Evolutionary conservation across 352 stramenopile species (phyloP).

Genomic region (Phytophthora pisi): DNA sequence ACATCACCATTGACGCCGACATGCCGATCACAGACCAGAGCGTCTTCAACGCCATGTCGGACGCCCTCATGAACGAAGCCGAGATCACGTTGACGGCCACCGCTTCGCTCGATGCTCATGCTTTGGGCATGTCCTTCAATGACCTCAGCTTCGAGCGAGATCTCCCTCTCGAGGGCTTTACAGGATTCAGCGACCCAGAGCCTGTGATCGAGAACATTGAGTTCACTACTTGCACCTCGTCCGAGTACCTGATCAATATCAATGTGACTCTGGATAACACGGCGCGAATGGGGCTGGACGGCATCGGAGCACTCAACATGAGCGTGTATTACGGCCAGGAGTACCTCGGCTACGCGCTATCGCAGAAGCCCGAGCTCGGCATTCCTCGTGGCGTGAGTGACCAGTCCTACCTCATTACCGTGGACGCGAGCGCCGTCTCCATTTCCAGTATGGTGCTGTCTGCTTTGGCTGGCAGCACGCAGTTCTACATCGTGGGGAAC

Average conservation of each 20-base stretch:
- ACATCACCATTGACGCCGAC: slow-evolving; percentile 48
- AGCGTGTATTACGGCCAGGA: slow-evolving; percentile 65
- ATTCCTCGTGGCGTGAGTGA: slow-evolving; percentile 55
- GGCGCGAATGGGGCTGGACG: slow-evolving; percentile 52
- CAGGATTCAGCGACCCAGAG: slow-evolving; percentile 49
- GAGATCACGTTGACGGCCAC: slow-evolving; percentile 42
- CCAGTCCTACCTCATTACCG: slow-evolving; percentile 50
- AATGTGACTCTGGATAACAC: slow-evolving; percentile 62
- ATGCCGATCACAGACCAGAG: slow-evolving; percentile 45
- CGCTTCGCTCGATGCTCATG: slow-evolving; percentile 42
- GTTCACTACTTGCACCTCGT: slow-evolving; percentile 39
- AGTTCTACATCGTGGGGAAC: slow-evolving; percentile 63
- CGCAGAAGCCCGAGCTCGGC: slow-evolving; percentile 42
- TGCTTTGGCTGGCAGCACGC: slow-evolving; percentile 32
- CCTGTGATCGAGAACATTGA: slow-evolving; percentile 62
- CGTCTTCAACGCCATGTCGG: slow-evolving; percentile 52
- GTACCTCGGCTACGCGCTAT: slow-evolving; percentile 68
- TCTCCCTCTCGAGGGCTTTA: slow-evolving; percentile 51
- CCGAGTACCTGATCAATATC: slow-evolving; percentile 46
- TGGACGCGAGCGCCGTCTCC: slow-evolving; percentile 36
- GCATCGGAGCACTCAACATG: slow-evolving; percentile 70
- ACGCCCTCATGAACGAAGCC: slow-evolving; percentile 41
- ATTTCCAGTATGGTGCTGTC: slow-evolving; percentile 49
- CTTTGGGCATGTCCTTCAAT: slow-evolving; percentile 50
- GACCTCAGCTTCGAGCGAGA: slow-evolving; percentile 55